A percentile compares a stretch with the other conserved stretches of the same genome.
These are phyloP conservation scores for Plantago coronopus DNA, from an alignment of 305 asterid genomes.

Conservation along the genomic window DNA sequence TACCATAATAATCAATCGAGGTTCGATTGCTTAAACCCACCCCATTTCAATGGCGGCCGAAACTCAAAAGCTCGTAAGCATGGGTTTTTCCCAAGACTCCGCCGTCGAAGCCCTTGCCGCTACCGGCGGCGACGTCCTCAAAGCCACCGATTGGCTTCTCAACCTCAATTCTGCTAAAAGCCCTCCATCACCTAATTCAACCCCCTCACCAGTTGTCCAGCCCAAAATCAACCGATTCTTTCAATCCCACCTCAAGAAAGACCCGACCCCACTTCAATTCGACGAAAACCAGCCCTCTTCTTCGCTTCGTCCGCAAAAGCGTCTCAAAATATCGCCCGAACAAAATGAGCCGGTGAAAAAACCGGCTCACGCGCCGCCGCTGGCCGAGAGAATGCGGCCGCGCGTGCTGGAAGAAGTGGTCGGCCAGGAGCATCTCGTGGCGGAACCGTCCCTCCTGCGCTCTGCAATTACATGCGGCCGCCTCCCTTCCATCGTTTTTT, in stretches of 20 bases:
- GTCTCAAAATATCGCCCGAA: slow-evolving; percentile 28
- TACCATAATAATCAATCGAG: not conserved
- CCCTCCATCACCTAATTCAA: slow-evolving; percentile 17
- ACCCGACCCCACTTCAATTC: slow-evolving; percentile 12
- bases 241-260: slow-evolving; percentile 28
- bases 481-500: slow-evolving; percentile 65
- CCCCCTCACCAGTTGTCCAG: slow-evolving; percentile 39
- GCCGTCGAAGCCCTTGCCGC: slow-evolving; percentile 57
- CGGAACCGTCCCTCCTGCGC: slow-evolving; percentile 45
- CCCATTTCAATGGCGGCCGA: slow-evolving; percentile 16
- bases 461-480: slow-evolving; percentile 54
- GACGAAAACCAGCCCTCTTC: slow-evolving; percentile 15
- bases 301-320: slow-evolving; percentile 27
- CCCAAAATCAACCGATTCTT: slow-evolving; percentile 74
- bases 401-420: slow-evolving; percentile 65
- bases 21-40: not conserved
- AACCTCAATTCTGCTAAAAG: not conserved
- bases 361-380: slow-evolving; percentile 46
- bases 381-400: slow-evolving; percentile 84
- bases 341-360: slow-evolving; percentile 5
- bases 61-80: slow-evolving; percentile 47
- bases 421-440: slow-evolving; percentile 81
- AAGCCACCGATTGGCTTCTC: slow-evolving; percentile 76
- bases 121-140: slow-evolving; percentile 46
- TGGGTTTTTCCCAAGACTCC: slow-evolving; percentile 60